phyloP scores from a whole-genome alignment of 306 rosid genomes.

The Cicer arietinum region DNA sequence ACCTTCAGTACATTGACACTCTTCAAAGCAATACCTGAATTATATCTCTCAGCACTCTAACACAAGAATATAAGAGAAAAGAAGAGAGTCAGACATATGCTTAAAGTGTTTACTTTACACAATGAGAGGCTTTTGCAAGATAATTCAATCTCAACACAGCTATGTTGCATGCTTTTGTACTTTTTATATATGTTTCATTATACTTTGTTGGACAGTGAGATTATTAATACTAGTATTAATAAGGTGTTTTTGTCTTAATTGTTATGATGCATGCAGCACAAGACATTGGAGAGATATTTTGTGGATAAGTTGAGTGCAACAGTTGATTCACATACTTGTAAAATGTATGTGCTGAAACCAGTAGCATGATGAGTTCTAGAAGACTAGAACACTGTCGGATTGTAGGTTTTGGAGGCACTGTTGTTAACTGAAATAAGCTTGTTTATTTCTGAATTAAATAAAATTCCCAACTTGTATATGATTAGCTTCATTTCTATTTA shows the following conservation, averaged over 20 bases:
- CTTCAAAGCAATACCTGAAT: no score
- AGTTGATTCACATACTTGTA: slow-evolving; percentile 69
- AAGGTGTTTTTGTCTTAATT: not conserved
- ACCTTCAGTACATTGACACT: no score
- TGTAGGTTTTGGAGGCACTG: slow-evolving; percentile 10
- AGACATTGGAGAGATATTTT: slow-evolving; percentile 62
- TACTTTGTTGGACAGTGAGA: not conserved
- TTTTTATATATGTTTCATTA: not conserved
- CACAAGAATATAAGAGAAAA: no score
- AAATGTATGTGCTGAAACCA: slow-evolving; percentile 79
- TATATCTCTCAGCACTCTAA: no score
- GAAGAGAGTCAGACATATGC: no score
- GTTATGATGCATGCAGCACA: slow-evolving; percentile 66
- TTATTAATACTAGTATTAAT: not conserved
- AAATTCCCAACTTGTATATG: not conserved
- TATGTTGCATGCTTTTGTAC: not conserved
- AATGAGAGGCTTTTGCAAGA: no score
- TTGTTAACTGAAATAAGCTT: not conserved
- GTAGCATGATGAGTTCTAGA: slow-evolving; percentile 56
- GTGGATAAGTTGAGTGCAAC: slow-evolving; percentile 69
- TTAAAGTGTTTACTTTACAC: no score
- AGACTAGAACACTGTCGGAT: slow-evolving; percentile 1
- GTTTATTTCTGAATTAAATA: not conserved
- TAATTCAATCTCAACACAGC: no score
- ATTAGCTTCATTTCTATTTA: slow-evolving; percentile 5